phyloP scores from a whole-genome alignment of 352 stramenopile species.

The Aphanomyces stellatus region DNA sequence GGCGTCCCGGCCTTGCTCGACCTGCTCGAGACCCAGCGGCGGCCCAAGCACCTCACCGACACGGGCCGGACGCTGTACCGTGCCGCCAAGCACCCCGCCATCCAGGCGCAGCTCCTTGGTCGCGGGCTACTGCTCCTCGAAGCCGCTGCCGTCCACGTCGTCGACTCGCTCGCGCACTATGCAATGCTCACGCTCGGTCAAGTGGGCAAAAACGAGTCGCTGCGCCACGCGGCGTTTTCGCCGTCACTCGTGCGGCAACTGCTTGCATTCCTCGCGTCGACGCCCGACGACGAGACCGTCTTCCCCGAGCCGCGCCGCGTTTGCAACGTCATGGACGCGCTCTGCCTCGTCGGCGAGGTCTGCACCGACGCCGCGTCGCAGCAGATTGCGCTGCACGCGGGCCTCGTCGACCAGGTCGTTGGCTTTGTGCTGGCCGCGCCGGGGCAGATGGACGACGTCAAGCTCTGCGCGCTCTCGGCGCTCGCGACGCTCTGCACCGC shows the following conservation, averaged over 20 bases:
- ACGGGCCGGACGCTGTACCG: constrained; percentile 7
- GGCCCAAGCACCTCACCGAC: constrained; percentile 12
- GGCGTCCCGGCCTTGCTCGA: not conserved
- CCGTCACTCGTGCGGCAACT: not conserved
- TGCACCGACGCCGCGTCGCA: constrained; percentile 5
- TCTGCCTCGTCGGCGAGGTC: constrained; percentile 3
- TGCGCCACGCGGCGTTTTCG: not conserved
- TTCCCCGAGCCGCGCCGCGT: not conserved
- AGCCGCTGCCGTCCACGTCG: not conserved
- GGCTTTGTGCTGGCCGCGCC: not conserved
- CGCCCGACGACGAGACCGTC: not conserved
- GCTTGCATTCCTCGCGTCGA: not conserved
- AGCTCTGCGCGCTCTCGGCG: constrained; percentile 6
- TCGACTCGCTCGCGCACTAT: constrained; percentile 10
- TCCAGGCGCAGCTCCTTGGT: not conserved
- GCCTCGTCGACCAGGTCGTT: constrained; percentile 4
- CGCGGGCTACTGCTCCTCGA: not conserved
- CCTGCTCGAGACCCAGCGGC: not conserved
- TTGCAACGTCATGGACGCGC: constrained; percentile 2
- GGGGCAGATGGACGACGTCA: not conserved
- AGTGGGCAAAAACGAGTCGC: constrained; percentile 1
- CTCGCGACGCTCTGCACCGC: constrained; percentile 9
- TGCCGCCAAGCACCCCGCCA: not conserved
- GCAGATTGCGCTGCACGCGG: not conserved
- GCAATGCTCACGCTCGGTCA: constrained; percentile 6